Evolutionary conservation across 495 filamentous ascomycete genomes (phyloP).

Genomic region (Xylaria flabelliformis): DNA sequence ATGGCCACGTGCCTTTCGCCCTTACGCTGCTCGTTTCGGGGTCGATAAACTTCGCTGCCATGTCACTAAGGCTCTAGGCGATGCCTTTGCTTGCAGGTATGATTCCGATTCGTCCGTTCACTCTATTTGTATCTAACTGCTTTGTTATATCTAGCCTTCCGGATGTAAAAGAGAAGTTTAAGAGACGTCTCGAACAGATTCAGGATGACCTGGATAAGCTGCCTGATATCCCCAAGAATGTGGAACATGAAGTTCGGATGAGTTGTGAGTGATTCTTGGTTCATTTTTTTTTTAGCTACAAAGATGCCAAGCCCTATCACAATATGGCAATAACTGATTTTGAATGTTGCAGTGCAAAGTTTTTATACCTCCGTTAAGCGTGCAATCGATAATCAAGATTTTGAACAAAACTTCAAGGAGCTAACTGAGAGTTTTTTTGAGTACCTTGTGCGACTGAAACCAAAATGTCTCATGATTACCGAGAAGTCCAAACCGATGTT

Average conservation of each 20-base stretch:
- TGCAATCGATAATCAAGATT: constrained; percentile 32
- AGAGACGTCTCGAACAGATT: constrained; percentile 50
- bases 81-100: constrained; percentile 62
- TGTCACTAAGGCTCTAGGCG: constrained; percentile 59
- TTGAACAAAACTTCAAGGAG: constrained; percentile 28
- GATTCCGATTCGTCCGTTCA: neutral
- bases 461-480: constrained; percentile 41
- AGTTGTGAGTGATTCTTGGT: constrained; percentile 24
- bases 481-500: neutral
- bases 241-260: constrained; percentile 49
- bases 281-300: neutral
- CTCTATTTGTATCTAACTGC: neutral
- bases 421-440: constrained; percentile 39
- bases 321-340: neutral
- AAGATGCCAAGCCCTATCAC: neutral
- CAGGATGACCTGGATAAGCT: constrained; percentile 51
- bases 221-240: constrained; percentile 58
- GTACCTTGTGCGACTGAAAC: constrained; percentile 42
- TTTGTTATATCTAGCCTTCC: constrained; percentile 54
- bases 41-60: constrained; percentile 59
- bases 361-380: constrained; percentile 45
- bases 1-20: constrained; percentile 51
- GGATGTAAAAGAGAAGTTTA: constrained; percentile 59
- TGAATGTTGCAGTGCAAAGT: constrained; percentile 27
- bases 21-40: constrained; percentile 59